phyloP scores from a whole-genome alignment of 2,329 filamentous ascomycete species.

The Tolypocladium album region DNA sequence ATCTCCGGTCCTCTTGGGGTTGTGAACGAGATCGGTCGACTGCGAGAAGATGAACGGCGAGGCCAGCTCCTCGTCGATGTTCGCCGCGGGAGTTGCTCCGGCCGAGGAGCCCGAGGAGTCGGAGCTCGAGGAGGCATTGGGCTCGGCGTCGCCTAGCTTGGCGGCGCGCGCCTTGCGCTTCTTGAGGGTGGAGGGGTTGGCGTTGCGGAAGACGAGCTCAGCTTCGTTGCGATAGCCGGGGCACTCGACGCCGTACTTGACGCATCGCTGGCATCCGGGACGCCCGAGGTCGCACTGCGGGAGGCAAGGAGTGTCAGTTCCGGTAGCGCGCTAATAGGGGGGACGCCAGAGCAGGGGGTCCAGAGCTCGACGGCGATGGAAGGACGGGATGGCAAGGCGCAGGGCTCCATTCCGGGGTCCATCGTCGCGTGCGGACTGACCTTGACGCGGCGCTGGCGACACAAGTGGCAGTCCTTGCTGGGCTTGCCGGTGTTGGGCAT shows the following conservation, averaged over 20 bases:
- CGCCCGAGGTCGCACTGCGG: slow-evolving; percentile 27
- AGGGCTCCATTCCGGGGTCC: neutral
- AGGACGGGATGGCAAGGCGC: neutral
- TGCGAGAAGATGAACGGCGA: neutral
- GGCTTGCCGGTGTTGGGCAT: slow-evolving; percentile 32
- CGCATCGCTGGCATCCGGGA: slow-evolving; percentile 27
- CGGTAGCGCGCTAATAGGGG: neutral
- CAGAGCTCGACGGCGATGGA: neutral
- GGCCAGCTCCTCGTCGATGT: neutral
- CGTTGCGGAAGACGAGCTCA: slow-evolving; percentile 27
- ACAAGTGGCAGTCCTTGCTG: slow-evolving; percentile 29
- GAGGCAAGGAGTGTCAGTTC: neutral
- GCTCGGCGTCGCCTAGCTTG: neutral
- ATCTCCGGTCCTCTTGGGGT: neutral
- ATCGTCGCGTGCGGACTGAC: slow-evolving; percentile 12
- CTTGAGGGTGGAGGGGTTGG: slow-evolving; percentile 15
- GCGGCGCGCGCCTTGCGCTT: slow-evolving; percentile 18
- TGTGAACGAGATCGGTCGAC: slow-evolving; percentile 5
- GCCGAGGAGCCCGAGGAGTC: slow-evolving; percentile 2
- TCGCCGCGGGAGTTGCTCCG: neutral
- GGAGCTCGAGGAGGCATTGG: slow-evolving; percentile 2
- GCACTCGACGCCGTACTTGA: slow-evolving; percentile 27
- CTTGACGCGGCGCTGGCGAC: slow-evolving; percentile 28
- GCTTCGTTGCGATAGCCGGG: slow-evolving; percentile 28
- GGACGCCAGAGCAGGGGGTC: neutral